Conservation (phyloP, 257 asterid species). For the Linderniella brevidens region DNA sequence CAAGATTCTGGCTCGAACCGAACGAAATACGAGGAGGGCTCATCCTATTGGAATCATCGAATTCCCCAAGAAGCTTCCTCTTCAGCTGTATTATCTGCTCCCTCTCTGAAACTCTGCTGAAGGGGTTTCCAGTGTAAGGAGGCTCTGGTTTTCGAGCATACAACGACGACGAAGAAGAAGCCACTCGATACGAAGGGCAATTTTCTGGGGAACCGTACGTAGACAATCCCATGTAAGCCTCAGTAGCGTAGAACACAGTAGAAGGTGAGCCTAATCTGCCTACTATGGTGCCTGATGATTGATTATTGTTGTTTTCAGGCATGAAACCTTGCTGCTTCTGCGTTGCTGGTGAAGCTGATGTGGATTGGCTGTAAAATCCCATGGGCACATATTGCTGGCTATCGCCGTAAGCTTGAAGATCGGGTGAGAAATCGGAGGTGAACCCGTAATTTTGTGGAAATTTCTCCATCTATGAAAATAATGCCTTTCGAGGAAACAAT, state of each 20-base stretch:
- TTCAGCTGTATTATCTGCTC: slow-evolving; percentile 37
- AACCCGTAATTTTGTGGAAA: slow-evolving; percentile 21
- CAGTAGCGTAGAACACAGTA: slow-evolving; percentile 50
- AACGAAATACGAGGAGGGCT: slow-evolving; percentile 17
- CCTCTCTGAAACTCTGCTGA: slow-evolving; percentile 29
- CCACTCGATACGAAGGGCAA: slow-evolving; percentile 15
- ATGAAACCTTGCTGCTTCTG: slow-evolving; percentile 14
- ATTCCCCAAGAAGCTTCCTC: slow-evolving; percentile 39
- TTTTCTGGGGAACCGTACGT: slow-evolving; percentile 19
- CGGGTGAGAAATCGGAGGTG: slow-evolving; percentile 16
- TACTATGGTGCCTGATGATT: slow-evolving; percentile 26
- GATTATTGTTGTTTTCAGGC: slow-evolving; percentile 13
- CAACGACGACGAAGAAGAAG: no score
- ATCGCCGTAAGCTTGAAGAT: slow-evolving; percentile 16
- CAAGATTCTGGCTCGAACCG: slow-evolving; percentile 20
- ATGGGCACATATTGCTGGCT: slow-evolving; percentile 16
- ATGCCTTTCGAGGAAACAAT: not conserved
- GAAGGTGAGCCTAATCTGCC: slow-evolving; percentile 54
- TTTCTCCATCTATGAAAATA: slow-evolving; percentile 24
- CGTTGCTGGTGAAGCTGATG: no score
- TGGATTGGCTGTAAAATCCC: slow-evolving; percentile 16
- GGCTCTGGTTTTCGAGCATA: no score
- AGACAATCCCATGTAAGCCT: slow-evolving; percentile 40
- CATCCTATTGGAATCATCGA: slow-evolving; percentile 19
- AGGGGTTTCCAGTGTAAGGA: slow-evolving; percentile 23